These are phyloP conservation scores for Clarireedia paspali DNA, from an alignment of 2,329 filamentous ascomycete genomes.

Conservation along the genomic window DNA sequence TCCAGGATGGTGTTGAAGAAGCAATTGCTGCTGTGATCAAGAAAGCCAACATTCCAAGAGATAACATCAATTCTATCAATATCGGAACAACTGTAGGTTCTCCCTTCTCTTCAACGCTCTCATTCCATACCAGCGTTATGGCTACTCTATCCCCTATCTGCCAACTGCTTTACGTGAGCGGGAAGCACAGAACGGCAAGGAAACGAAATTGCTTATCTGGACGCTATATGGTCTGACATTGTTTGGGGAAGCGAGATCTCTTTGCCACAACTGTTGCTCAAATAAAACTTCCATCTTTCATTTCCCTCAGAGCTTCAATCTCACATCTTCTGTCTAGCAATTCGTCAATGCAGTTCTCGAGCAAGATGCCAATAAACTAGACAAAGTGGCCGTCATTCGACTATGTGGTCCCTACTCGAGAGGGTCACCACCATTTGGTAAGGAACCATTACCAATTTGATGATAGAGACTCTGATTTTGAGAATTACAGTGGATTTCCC, in stretches of 20 bases:
- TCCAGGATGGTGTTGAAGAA: constrained; percentile 40
- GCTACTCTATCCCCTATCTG: too few species aligned
- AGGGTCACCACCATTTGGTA: constrained; percentile 39
- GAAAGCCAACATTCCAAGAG: constrained; percentile 32
- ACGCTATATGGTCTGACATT: too few species aligned
- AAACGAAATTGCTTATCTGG: too few species aligned
- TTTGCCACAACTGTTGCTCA: too few species aligned
- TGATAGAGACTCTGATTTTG: neutral
- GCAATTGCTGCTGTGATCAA: constrained; percentile 38
- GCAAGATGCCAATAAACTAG: constrained; percentile 40
- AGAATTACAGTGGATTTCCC: constrained; percentile 37
- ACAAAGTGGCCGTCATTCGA: constrained; percentile 44
- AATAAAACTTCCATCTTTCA: too few species aligned
- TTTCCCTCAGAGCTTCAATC: too few species aligned
- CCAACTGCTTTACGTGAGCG: too few species aligned
- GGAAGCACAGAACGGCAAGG: neutral
- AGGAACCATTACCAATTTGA: neutral
- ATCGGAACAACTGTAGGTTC: constrained; percentile 34
- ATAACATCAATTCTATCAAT: constrained; percentile 38
- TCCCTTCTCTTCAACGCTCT: neutral
- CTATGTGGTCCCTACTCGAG: constrained; percentile 40
- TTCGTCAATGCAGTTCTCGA: constrained; percentile 45
- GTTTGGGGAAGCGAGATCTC: too few species aligned
- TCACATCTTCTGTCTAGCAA: constrained; percentile 25
- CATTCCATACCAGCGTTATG: too few species aligned